Percentiles rank a stretch among this genome's conserved stretches.
These are phyloP conservation scores for Cyberlindnera suaveolens DNA, from an alignment of 805 yeast species.

Conservation along the genomic window DNA sequence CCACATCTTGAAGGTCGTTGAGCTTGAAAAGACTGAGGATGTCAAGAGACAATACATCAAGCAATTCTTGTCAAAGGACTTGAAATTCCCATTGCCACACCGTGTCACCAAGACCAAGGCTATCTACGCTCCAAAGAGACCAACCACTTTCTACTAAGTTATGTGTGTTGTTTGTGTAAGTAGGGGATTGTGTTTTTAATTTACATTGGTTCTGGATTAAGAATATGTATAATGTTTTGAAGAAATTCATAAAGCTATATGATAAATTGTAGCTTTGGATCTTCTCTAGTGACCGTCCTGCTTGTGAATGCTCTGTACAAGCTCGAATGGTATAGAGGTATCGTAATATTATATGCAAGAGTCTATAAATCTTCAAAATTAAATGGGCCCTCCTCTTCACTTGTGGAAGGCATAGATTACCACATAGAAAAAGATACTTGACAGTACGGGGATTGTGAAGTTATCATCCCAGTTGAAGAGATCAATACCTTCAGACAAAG, in stretches of 20 bases:
- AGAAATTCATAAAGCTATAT: constrained; percentile 8
- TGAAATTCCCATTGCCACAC: constrained; percentile 99
- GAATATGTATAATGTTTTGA: constrained; percentile 13
- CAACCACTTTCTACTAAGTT: constrained; percentile 89
- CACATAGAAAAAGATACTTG: constrained; percentile 57
- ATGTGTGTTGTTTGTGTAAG: constrained; percentile 1
- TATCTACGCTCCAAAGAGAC: constrained; percentile 88
- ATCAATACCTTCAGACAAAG: constrained; percentile 81
- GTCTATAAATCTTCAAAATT: too few relatives aligned
- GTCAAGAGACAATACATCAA: constrained; percentile 99
- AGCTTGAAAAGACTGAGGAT: constrained; percentile 94
- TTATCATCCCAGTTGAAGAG: constrained; percentile 81
- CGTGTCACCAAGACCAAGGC: constrained; percentile 88
- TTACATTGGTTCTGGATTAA: constrained; percentile 8
- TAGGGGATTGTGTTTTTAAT: constrained; percentile 9
- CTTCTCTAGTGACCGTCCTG: neutral
- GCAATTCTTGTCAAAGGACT: constrained; percentile 92
- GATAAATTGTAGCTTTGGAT: neutral
- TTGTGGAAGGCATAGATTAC: constrained; percentile 34
- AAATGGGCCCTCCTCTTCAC: neutral
- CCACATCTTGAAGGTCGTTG: constrained; percentile 99
- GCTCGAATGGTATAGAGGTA: neutral
- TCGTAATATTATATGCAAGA: neutral
- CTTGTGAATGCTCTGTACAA: neutral
- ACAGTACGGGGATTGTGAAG: constrained; percentile 85